phyloP scores from a whole-genome alignment of 2,329 filamentous ascomycete species.

The Monosporascus sp. region DNA sequence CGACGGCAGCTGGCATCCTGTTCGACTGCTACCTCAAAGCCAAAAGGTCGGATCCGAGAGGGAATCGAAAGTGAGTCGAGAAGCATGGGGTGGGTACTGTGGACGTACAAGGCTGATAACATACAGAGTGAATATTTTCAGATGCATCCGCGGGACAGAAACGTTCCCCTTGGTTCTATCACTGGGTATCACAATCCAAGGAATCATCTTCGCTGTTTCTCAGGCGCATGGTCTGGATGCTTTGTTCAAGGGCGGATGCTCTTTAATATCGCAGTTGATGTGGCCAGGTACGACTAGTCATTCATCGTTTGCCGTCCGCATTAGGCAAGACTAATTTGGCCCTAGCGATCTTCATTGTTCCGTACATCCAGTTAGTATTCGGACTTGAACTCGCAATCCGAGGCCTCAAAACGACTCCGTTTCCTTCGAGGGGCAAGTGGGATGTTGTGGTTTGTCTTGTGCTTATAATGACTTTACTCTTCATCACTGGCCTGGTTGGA shows the following conservation, averaged over 20 bases:
- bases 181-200: slow-evolving; percentile 52
- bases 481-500: slow-evolving; percentile 56
- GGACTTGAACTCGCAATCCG: slow-evolving; percentile 56
- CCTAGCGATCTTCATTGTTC: slow-evolving; percentile 60
- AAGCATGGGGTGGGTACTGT: neutral
- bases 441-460: slow-evolving; percentile 52
- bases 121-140: slow-evolving; percentile 27
- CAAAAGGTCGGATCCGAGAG: slow-evolving; percentile 33
- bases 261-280: slow-evolving; percentile 50
- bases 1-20: slow-evolving; percentile 51
- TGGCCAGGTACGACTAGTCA: slow-evolving; percentile 47
- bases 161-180: slow-evolving; percentile 53
- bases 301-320: neutral
- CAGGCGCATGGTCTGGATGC: slow-evolving; percentile 51
- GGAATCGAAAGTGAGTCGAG: slow-evolving; percentile 38
- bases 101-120: slow-evolving; percentile 11
- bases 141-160: slow-evolving; percentile 42
- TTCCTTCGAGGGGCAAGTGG: slow-evolving; percentile 55
- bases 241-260: slow-evolving; percentile 48
- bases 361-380: slow-evolving; percentile 61
- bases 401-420: slow-evolving; percentile 49
- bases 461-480: slow-evolving; percentile 42
- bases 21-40: slow-evolving; percentile 48
- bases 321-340: slow-evolving; percentile 17
- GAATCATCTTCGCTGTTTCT: slow-evolving; percentile 50